Conservation (phyloP, 1,139 yeast genomes). For the Protomyces macrosporus region DNA sequence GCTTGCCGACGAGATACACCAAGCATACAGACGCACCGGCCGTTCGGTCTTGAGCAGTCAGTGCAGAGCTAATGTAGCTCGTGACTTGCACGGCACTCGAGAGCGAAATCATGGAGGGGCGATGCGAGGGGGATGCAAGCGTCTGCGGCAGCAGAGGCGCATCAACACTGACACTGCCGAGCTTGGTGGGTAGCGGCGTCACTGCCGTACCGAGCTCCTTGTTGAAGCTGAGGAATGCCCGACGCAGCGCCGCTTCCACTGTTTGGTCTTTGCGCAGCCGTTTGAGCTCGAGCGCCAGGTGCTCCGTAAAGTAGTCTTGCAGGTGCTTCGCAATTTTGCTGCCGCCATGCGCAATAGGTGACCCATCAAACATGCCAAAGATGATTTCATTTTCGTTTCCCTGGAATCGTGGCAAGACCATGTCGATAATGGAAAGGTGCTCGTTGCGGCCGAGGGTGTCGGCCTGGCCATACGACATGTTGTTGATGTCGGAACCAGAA, state of each 20-base stretch:
- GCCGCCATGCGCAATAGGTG: conserved; percentile 39
- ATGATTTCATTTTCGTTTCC: conserved; percentile 70
- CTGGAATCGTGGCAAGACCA: conserved; percentile 79
- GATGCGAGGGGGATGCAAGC: conserved; percentile 2
- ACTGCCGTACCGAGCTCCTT: conserved; percentile 63
- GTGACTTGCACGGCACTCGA: conserved; percentile 13
- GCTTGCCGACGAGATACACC: conserved; percentile 65
- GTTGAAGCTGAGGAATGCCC: conserved; percentile 72
- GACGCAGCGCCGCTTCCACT: conserved; percentile 63
- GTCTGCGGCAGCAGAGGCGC: conserved; percentile 4
- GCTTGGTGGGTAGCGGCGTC: conserved; percentile 39
- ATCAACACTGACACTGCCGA: conserved; percentile 31
- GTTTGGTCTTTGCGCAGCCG: conserved; percentile 46
- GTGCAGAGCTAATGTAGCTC: conserved; percentile 13
- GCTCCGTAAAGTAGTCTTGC: conserved; percentile 63
- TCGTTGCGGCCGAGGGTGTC: conserved; percentile 73
- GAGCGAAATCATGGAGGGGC: conserved; percentile 12
- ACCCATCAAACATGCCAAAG: conserved; percentile 83
- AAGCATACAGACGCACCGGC: conserved; percentile 88
- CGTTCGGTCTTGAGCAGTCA: conserved; percentile 58
- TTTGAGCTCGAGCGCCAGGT: conserved; percentile 59
- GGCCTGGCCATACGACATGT: conserved; percentile 79
- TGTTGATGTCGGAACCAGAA: conserved; percentile 75
- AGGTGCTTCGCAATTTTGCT: conserved; percentile 67
- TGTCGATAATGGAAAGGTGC: conserved; percentile 69